A percentile compares a stretch with the other conserved stretches of the same genome.
Conservation (phyloP, 768 basidiomycete genomes). For the Cyclocybe aegerita region DNA sequence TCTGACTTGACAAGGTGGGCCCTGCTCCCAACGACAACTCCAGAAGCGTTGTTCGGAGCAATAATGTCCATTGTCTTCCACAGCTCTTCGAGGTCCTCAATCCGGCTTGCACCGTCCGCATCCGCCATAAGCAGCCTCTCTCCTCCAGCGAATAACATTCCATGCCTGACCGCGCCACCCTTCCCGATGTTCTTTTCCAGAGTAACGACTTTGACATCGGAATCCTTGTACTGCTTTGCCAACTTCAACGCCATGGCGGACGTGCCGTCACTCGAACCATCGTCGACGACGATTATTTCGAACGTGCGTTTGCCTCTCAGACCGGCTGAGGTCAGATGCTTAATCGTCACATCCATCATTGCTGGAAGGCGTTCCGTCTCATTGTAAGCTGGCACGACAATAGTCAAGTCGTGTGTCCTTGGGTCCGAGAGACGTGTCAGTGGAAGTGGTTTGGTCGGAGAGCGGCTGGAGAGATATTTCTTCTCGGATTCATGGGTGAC, state of each 20-base stretch:
- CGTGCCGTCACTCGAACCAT: constrained; percentile 83
- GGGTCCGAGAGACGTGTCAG: constrained; percentile 57
- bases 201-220: constrained; percentile 75
- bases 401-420: constrained; percentile 65
- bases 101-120: constrained; percentile 90
- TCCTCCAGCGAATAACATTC: constrained; percentile 82
- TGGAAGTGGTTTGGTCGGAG: constrained; percentile 52
- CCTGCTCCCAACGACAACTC: constrained; percentile 82
- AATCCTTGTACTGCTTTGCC: constrained; percentile 51
- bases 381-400: constrained; percentile 92
- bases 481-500: constrained; percentile 65
- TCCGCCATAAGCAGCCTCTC: constrained; percentile 85
- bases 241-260: constrained; percentile 61
- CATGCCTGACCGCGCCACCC: constrained; percentile 91
- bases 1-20: constrained; percentile 92
- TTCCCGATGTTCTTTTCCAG: constrained; percentile 86
- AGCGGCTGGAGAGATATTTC: constrained; percentile 59
- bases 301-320: constrained; percentile 48
- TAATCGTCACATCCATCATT: constrained; percentile 80
- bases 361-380: constrained; percentile 78
- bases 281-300: constrained; percentile 89
- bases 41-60: constrained; percentile 45
- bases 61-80: constrained; percentile 74
- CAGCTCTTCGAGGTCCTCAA: constrained; percentile 79
- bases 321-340: constrained; percentile 49